Evolutionary conservation across 2,329 filamentous ascomycete genomes (phyloP), one percentile per base, ranked within the genome.

Genomic region (Monilinia vaccinii-corymbosi): DNA sequence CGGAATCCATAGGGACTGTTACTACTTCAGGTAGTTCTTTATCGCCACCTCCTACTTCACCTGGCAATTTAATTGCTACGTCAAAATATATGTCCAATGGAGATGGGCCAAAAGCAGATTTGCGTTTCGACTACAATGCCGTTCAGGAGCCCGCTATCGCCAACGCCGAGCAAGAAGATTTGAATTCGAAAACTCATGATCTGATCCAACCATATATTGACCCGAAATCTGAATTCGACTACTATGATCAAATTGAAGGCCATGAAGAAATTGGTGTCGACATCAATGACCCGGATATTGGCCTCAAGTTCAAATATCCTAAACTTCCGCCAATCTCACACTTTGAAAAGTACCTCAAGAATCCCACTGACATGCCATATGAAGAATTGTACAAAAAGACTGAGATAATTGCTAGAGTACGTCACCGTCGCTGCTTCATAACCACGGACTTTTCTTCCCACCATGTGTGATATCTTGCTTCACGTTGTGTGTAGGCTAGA

Each of bases 301-400:
- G 34, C 10, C 38, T 60, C 42, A 61, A 56, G 52, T 58, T 60
- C 50, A 56, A 40, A 48, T 71, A 68, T 46, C 64, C 64, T 10
- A 70, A 67, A 60, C 60, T 71, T 18, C 67, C 62, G 0, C 42
- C 65, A 2, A 49, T 66, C 31, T 61, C 63, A 21, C 48, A 45
- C 14, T 69, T 71, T 49, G 66, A 68, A 38, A 58, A 65, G 16
- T 71, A 66, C 50, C 62, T 71, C 7, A 61, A 61, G 2, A 62
- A 65, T 45, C 56, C 64, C 18, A 65, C 67, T 34, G 62, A 67
- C 4, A 61, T 70, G 64, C 25, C 62, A 11, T 67, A 68, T 45
- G 64, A 68, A 6, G 61, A 64, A 36, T 60, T 70, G 9, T 71
- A 70, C 56, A 61, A 63, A 23, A 64, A 63, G 31, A 64, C 68